A percentile compares a stretch with the other conserved stretches of the same genome.
Evolutionary conservation across 1,284 basidiomycete species (phyloP).

Genomic region (Rhodotorula sp.): DNA sequence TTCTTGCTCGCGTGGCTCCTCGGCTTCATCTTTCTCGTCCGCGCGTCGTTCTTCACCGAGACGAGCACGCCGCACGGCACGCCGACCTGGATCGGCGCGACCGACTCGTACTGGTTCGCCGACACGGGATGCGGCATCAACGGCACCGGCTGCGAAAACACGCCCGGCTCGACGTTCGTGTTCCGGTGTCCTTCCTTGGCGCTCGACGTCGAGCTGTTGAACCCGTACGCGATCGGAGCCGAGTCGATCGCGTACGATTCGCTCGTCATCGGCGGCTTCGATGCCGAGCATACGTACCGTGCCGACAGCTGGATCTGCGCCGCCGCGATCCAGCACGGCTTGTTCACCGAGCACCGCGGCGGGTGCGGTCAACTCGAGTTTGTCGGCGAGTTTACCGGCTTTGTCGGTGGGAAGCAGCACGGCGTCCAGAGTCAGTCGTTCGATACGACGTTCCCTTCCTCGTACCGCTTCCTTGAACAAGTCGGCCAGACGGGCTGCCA

Average conservation of each 20-base stretch:
- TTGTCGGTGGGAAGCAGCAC: constrained; percentile 59
- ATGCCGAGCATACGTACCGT: constrained; percentile 61
- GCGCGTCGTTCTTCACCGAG: constrained; percentile 65
- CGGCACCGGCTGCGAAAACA: constrained; percentile 66
- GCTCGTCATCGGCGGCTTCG: constrained; percentile 76
- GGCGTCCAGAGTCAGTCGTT: constrained; percentile 72
- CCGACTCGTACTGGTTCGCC: constrained; percentile 46
- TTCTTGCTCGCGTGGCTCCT: constrained; percentile 66
- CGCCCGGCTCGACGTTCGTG: constrained; percentile 61
- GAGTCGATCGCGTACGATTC: constrained; percentile 65
- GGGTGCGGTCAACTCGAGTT: constrained; percentile 73
- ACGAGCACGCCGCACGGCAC: constrained; percentile 51
- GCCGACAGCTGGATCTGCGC: constrained; percentile 83
- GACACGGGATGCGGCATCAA: constrained; percentile 65
- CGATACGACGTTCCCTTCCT: constrained; percentile 67
- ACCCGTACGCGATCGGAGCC: constrained; percentile 72
- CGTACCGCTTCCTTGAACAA: constrained; percentile 55
- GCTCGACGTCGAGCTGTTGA: constrained; percentile 64
- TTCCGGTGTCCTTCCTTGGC: constrained; percentile 82
- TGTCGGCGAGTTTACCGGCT: constrained; percentile 69
- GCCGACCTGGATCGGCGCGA: constrained; percentile 42
- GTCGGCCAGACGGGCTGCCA: constrained; percentile 57
- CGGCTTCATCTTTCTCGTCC: constrained; percentile 66
- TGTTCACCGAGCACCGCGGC: constrained; percentile 58
- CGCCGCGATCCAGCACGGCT: constrained; percentile 65